Base-by-base conservation (phyloP, 129 eudicot genomes). In the Logfia minima region DNA sequence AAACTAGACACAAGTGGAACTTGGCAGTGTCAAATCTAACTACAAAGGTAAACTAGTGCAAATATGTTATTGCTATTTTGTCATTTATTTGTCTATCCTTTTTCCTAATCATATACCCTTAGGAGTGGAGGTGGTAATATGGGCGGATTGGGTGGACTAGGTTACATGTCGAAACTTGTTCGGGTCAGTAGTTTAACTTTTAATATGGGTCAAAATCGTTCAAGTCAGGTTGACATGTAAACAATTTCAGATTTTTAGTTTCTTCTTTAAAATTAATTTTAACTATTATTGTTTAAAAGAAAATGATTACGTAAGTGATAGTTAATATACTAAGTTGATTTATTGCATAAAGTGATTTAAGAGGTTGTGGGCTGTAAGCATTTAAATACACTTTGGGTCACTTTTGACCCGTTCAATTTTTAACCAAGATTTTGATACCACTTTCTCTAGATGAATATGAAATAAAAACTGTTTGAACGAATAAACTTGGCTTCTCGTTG, bases 1-100 rank as follows among this genome's bases (percentile, higher is more conserved):
- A 89, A 86, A 94, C 99, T 28, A 87, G 87, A 86, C 90, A 89
- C 69, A 91, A 86, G 75, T 91, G 96, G 97, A 86, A 84, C 77
- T 24, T 85, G 77, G 97, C 99, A 6, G 19, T 91, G 41, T 94
- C 99, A 17, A 94, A 94, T 88, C 84, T 94, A 83, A 84, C 92
- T 53, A 87, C 97, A 56, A 89, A 94, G 99, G 99, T 94, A 68
- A 48, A 48, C 55, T 0, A 26, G 2, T 26, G 29, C 29, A 26
- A 26, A 26, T 26, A 26, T 26, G 29, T 26, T 1, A 26, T 10
- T 9, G 16, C 8, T 43, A 16, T 13, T 13, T 48, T 48, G 6
- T 3, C 55, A 4, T 48, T 9, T 75, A 35, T 9, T 22, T 48
- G 55, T 13, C 18, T 8, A 1, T 43, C 51, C 14, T 2, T 48